A percentile compares a stretch with the other conserved stretches of the same genome.
These are phyloP conservation scores for Taphrina populina DNA, from an alignment of 1,139 yeast genomes.

Conservation along the genomic window DNA sequence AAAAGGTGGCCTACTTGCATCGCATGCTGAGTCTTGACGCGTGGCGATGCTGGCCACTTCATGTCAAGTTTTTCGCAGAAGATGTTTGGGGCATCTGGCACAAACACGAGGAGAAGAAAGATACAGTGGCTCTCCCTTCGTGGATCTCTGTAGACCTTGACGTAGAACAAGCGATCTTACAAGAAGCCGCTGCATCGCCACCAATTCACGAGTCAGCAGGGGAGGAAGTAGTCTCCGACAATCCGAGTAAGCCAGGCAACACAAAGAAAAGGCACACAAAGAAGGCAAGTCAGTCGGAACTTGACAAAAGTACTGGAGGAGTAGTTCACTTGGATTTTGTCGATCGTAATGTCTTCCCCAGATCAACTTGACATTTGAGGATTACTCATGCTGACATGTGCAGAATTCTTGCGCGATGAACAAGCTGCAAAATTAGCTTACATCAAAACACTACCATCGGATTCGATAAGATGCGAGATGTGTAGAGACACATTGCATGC, in stretches of 20 bases:
- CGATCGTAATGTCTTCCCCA: not conserved
- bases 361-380: not conserved
- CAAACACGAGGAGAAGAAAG: slow-evolving; percentile 16
- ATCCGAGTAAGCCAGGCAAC: not conserved
- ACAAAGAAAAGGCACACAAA: not conserved
- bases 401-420: slow-evolving; percentile 6
- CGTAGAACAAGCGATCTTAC: not conserved
- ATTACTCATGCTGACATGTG: not conserved
- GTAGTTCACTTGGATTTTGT: slow-evolving; percentile 16
- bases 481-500: not conserved
- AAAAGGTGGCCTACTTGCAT: slow-evolving; percentile 17
- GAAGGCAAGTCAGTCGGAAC: not conserved
- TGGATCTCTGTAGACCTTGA: slow-evolving; percentile 30
- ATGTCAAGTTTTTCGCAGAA: slow-evolving; percentile 24
- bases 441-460: not conserved
- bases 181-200: not conserved
- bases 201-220: not conserved
- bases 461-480: not conserved
- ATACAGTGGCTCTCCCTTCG: slow-evolving; percentile 7
- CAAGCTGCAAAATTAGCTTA: not conserved
- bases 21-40: slow-evolving; percentile 29
- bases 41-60: slow-evolving; percentile 31
- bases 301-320: slow-evolving; percentile 17
- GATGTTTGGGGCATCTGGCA: slow-evolving; percentile 31
- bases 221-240: not conserved